These are phyloP conservation scores for Phytophthora cryptogea DNA, from an alignment of 352 stramenopile species.

Conservation along the genomic window DNA sequence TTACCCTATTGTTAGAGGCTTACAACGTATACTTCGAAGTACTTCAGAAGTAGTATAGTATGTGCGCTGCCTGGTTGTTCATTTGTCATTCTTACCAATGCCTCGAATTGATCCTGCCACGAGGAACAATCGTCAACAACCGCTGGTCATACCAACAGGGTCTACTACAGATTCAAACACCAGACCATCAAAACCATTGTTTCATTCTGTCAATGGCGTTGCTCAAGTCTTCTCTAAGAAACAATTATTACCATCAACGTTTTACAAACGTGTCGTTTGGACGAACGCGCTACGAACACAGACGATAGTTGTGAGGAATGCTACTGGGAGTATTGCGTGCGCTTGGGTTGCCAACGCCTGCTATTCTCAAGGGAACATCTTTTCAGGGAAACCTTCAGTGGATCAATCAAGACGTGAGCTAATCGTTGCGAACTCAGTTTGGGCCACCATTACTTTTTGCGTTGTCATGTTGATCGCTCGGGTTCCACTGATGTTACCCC, in stretches of 20 bases:
- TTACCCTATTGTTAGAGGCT: no score
- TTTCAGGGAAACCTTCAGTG: slow-evolving; percentile 12
- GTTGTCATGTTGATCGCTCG: slow-evolving; percentile 7
- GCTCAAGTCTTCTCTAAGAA: background rate
- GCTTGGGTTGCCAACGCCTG: slow-evolving; percentile 20
- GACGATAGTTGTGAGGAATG: slow-evolving; percentile 9
- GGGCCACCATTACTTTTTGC: slow-evolving; percentile 16
- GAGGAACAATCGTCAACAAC: background rate
- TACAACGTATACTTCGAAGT: no score
- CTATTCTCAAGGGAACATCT: slow-evolving; percentile 21
- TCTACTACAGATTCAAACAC: background rate
- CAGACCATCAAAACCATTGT: background rate
- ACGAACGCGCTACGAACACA: slow-evolving; percentile 8
- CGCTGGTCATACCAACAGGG: background rate
- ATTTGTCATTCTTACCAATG: background rate
- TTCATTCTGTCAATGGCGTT: background rate
- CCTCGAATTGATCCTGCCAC: background rate
- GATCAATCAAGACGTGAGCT: slow-evolving; percentile 22
- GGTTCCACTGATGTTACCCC: slow-evolving; percentile 12
- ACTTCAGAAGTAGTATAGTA: no score
- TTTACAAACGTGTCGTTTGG: slow-evolving; percentile 1
- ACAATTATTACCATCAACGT: background rate
- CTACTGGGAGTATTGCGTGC: slow-evolving; percentile 12
- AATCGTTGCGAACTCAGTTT: slow-evolving; percentile 13
- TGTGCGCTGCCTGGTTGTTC: background rate